Conservation (phyloP, 1,284 basidiomycete genomes). For the Naganishia sp. region DNA sequence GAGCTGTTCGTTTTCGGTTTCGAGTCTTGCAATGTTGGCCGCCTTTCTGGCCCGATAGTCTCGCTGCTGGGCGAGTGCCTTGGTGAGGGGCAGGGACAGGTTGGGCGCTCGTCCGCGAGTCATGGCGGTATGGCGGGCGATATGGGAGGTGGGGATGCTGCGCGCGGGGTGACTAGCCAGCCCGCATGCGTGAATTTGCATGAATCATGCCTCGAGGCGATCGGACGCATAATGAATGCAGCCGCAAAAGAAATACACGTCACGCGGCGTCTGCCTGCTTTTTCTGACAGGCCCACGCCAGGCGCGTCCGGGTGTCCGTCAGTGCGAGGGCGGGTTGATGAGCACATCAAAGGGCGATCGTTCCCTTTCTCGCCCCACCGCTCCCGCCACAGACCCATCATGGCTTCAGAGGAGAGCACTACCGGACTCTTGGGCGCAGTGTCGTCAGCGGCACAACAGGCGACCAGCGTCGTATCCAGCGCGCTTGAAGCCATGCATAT, state of each 20-base stretch:
- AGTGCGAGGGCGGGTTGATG: too few species aligned
- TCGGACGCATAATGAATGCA: too few species aligned
- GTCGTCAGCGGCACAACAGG: slow-evolving; percentile 2
- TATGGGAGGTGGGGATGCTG: too few species aligned
- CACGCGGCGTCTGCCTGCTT: too few species aligned
- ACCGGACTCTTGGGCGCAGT: slow-evolving; percentile 19
- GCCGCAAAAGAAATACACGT: too few species aligned
- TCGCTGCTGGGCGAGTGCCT: slow-evolving; percentile 35
- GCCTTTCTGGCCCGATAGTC: slow-evolving; percentile 37
- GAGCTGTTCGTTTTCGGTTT: slow-evolving; percentile 19
- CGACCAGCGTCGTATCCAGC: slow-evolving; percentile 23
- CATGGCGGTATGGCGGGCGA: slow-evolving; percentile 49
- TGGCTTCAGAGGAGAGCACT: slow-evolving; percentile 5
- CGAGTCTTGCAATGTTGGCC: slow-evolving; percentile 24
- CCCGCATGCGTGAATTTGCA: too few species aligned
- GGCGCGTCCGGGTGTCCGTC: too few species aligned
- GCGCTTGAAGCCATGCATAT: slow-evolving; percentile 26
- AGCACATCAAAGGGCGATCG: neutral
- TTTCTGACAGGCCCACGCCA: too few species aligned
- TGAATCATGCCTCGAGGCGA: too few species aligned
- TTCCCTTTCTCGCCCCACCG: neutral
- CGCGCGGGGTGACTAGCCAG: too few species aligned
- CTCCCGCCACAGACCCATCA: neutral
- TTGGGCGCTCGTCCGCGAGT: slow-evolving; percentile 62
- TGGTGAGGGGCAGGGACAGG: slow-evolving; percentile 32